These are phyloP conservation scores for Aureobasidium sp. DNA, from an alignment of 2,329 filamentous ascomycete species.

Conservation along the genomic window DNA sequence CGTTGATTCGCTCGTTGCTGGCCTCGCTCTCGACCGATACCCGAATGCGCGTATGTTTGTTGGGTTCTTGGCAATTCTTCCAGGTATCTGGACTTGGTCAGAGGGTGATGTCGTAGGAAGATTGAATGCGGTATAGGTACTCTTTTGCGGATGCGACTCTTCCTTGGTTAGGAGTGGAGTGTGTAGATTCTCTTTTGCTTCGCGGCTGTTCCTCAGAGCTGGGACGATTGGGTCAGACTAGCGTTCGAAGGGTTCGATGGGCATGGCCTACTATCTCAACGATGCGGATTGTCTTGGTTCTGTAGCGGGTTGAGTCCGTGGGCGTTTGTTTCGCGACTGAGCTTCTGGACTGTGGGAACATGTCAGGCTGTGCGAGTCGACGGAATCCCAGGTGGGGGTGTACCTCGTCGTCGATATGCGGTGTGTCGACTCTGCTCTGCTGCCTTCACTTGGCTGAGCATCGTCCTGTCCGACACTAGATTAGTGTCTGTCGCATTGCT, in stretches of 20 bases:
- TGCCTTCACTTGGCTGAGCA: background rate
- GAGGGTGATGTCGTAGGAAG: background rate
- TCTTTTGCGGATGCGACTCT: background rate
- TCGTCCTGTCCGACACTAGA: background rate
- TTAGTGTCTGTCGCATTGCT: background rate
- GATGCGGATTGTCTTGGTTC: background rate
- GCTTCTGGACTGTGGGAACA: background rate
- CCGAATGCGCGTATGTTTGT: background rate
- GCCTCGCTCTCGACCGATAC: background rate
- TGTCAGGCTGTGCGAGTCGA: background rate
- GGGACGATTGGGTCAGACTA: background rate
- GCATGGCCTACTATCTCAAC: background rate
- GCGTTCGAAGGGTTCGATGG: background rate
- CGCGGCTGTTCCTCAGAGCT: background rate
- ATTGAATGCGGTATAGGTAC: background rate
- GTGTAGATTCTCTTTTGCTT: background rate
- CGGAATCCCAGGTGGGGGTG: background rate
- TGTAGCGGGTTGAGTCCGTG: background rate
- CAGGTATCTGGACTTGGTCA: background rate
- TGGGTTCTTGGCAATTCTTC: background rate
- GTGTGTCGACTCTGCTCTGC: background rate
- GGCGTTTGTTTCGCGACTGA: background rate
- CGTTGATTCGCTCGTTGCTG: background rate
- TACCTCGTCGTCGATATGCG: background rate
- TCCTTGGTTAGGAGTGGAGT: background rate